Conservation (phyloP, 345 rosid species). For the Ricinus communis region DNA sequence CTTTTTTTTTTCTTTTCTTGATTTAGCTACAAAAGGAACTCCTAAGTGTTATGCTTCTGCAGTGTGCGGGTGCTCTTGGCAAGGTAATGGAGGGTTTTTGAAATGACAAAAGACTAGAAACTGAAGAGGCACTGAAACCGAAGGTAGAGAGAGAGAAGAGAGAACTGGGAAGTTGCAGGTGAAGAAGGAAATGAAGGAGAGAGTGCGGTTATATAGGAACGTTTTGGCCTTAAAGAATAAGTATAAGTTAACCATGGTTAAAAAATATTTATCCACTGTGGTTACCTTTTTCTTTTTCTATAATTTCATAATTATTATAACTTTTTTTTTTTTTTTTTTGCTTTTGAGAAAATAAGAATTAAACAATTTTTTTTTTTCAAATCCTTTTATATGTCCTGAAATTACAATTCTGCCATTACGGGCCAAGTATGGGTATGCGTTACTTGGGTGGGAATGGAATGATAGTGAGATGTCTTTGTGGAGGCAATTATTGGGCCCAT, state of each 20-base stretch:
- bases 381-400: not conserved
- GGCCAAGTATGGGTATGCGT: too few relatives aligned
- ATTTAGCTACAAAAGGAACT: too few relatives aligned
- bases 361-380: not conserved
- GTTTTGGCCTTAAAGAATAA: not conserved
- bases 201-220: constrained; percentile 8
- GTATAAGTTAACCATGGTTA: constrained; percentile 11
- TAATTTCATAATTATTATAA: not conserved
- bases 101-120: not conserved
- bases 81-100: too few relatives aligned
- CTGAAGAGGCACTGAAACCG: constrained; percentile 8
- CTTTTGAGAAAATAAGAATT: not conserved
- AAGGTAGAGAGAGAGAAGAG: not conserved
- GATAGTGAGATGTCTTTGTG: not conserved
- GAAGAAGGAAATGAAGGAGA: not conserved
- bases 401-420: not conserved
- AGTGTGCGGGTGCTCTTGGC: not conserved
- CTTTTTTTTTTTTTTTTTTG: too few relatives aligned
- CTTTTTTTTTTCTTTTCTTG: not conserved
- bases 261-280: not conserved
- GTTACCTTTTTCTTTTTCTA: not conserved
- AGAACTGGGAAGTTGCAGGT: constrained; percentile 9
- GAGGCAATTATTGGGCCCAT: constrained; percentile 5
- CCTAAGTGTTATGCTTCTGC: too few relatives aligned
- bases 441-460: too few relatives aligned